Evolutionary conservation across 441 rosid genomes (phyloP).

Genomic region (Eruca vesicaria): DNA sequence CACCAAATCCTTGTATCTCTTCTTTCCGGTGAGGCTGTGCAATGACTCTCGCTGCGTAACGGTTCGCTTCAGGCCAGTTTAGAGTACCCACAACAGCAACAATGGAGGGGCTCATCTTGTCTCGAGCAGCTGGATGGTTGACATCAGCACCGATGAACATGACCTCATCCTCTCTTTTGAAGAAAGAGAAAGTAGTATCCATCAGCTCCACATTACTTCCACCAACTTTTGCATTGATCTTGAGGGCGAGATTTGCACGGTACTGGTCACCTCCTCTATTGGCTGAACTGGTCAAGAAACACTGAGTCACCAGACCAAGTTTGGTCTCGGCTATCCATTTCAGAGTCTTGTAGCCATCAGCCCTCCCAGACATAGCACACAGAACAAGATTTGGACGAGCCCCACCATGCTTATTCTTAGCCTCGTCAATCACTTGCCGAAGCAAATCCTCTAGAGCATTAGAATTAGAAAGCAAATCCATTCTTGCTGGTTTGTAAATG

Average conservation of each 20-base stretch:
- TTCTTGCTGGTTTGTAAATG: slow-evolving; percentile 32
- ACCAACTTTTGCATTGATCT: slow-evolving; percentile 89
- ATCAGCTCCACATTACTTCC: slow-evolving; percentile 77
- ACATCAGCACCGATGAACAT: slow-evolving; percentile 92
- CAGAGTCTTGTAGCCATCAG: slow-evolving; percentile 69
- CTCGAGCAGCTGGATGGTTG: slow-evolving; percentile 62
- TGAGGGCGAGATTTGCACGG: slow-evolving; percentile 71
- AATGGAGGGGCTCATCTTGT: slow-evolving; percentile 70
- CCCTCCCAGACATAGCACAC: slow-evolving; percentile 70
- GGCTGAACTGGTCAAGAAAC: slow-evolving; percentile 58
- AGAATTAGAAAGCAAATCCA: slow-evolving; percentile 47
- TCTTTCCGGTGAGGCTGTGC: slow-evolving; percentile 61
- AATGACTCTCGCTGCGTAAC: slow-evolving; percentile 64
- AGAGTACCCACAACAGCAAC: slow-evolving; percentile 79
- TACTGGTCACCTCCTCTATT: slow-evolving; percentile 55
- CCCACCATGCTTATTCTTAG: slow-evolving; percentile 18
- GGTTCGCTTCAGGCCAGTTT: slow-evolving; percentile 81
- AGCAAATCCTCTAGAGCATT: slow-evolving; percentile 46
- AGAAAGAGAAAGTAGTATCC: slow-evolving; percentile 44
- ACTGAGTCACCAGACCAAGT: slow-evolving; percentile 84
- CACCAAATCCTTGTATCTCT: slow-evolving; percentile 58
- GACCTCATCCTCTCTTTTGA: slow-evolving; percentile 46
- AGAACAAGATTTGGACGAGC: slow-evolving; percentile 56
- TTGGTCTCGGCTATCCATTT: slow-evolving; percentile 79
- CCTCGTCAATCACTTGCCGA: slow-evolving; percentile 33